Percentiles rank a stretch among this genome's conserved stretches.
phyloP scores from a whole-genome alignment of 345 rosid species.

The Eucalyptus regnans region DNA sequence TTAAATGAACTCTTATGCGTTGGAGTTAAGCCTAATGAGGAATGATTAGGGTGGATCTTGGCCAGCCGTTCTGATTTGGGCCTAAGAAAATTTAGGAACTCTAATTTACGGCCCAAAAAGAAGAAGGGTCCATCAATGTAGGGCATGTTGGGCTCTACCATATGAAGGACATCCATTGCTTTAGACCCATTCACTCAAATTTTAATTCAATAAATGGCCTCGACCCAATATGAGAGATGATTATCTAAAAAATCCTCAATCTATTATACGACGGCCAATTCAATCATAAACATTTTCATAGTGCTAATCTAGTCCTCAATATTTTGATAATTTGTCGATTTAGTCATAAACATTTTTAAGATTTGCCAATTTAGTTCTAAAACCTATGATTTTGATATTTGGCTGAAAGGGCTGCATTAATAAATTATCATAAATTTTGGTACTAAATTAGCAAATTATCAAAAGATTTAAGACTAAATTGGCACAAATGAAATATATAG shows the following conservation, averaged over 20 bases:
- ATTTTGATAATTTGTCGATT: accelerated
- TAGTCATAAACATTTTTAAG: no score
- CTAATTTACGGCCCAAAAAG: neutral
- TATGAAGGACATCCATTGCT: neutral
- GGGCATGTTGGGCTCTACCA: neutral
- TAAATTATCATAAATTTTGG: no score
- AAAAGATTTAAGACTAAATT: accelerated
- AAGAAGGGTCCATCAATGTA: neutral
- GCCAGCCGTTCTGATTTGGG: neutral
- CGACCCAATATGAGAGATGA: neutral
- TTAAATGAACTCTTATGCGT: neutral
- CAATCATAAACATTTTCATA: neutral
- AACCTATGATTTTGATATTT: neutral
- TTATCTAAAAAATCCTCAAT: accelerated
- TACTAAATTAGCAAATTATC: neutral
- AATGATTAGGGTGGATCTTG: neutral
- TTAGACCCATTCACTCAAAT: neutral
- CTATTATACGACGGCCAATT: accelerated
- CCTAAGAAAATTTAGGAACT: neutral
- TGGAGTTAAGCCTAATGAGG: neutral
- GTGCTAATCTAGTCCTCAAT: accelerated
- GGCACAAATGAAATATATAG: accelerated
- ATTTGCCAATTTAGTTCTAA: no score
- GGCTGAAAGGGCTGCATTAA: neutral
- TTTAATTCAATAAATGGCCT: neutral